Base-by-base conservation (phyloP, 306 rosid genomes). In the Morella rubra region DNA sequence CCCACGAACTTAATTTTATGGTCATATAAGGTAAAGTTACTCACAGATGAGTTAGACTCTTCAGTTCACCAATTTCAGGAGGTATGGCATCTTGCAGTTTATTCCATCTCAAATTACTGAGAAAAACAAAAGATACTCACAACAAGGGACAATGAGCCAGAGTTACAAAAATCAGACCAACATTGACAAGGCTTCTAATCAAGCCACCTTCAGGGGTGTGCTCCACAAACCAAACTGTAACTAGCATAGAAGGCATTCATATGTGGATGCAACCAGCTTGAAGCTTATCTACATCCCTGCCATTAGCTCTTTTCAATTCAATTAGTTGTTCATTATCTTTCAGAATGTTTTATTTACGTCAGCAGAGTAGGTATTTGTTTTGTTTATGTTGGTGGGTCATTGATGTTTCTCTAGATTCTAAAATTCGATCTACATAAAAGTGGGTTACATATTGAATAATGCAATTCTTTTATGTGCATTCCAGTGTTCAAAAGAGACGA, bases 31-130 rank as follows among this genome's bases (percentile, higher is more conserved):
- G 65, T 6, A 74, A 61, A 22, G 76, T 78, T 50, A 87, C 99
- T 88, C 85, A 96, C 99, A 96, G 77, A 89, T 96, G 97, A 8
- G 99, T 96, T 75, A 96, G 82, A 82, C 98, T 96, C 93, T 91
- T 96, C 71, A 96, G 89, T 75, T 91, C 97, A 18, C 98, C 98
- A 52, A 96, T 92, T 90, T 96, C 99, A 1, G 96, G 91, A 81
- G 99, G 99, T 76, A 96, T 88, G 78, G 86, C 89, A 85, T 96
- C 99, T 55, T 96, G 99, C 22, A 96, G 89, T 81, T 96, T 96
- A 85, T 96, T 96, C 99, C 99, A 96, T 82, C 99, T 91, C 93
- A 96, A 91, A 82, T 96, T 96, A 71, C 99, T 96, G 83, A 37
- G 72, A 73, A 72, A 49, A 71, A 80, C 32, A 79, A 72, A 20